Base-by-base conservation (phyloP, 2,329 filamentous ascomycete species). In the Fusarium avenaceum region DNA sequence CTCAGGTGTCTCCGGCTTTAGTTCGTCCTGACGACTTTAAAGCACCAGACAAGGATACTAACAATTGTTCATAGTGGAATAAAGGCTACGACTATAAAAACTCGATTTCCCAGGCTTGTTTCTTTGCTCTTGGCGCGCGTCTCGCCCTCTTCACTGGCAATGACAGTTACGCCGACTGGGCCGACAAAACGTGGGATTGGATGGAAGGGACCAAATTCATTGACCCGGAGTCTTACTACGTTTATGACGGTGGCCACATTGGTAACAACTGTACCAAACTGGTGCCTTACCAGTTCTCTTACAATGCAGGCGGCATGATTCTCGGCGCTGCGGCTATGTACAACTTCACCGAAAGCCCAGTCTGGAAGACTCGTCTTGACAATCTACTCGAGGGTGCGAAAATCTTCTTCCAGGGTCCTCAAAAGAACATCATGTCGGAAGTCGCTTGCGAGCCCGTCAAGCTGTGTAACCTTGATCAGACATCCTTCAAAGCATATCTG, bases 21-120 rank as follows among this genome's bases (percentile, higher is more conserved):
- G 15, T 35, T 35, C n/a, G 20, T 33, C 51, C n/a, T 39, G 17
- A 24, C 14, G 14, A 38, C 32, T 38, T 33, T 35, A 32, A 33
- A 33, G 26, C 28, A 19, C 33, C 19, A 22, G 44, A 33, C 15
- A 52, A 32, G 10, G 40, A 48, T 19, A 32, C 65, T 69, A 52
- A 69, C 44, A 47, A 47, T 22, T 24, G 15, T 10, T 6, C 32
- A 43, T 13, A 70, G 1, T 94, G 92, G 82, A 96, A 96, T 75
- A 88, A 86, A 40, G 94, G 93, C 15, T 97, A 90, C 79, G 86
- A 90, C 72, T 94, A 95, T 84, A 96, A 89, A 74, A 89, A 89
- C 62, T 84, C 87, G 4, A 88, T 89, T 61, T 88, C 87, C 0
- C 87, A 89, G 68, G 87, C 85, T 2, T 87, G 85, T 63, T 89